Conservation (phyloP, 371 early-diverging fungal genomes). For the Lichtheimia ornata region DNA sequence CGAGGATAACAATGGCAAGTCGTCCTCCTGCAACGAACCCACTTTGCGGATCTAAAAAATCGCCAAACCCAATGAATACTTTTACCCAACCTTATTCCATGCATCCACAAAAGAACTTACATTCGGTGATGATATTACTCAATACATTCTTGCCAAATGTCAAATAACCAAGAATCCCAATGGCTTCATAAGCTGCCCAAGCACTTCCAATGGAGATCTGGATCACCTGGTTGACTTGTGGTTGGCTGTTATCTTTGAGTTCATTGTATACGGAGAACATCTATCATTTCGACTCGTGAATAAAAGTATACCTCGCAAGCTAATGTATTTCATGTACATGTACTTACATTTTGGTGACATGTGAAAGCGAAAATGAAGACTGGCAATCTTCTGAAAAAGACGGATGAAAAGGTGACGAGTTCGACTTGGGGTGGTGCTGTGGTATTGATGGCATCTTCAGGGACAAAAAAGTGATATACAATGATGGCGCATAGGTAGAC, state of each 20-base stretch:
- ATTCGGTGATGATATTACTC: constrained; percentile 90
- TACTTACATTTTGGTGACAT: constrained; percentile 91
- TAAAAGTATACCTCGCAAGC: neutral
- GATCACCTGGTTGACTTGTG: constrained; percentile 68
- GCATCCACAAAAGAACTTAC: constrained; percentile 37
- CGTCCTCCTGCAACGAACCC: constrained; percentile 83
- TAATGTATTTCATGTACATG: neutral
- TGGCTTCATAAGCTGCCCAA: constrained; percentile 79
- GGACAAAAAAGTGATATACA: constrained; percentile 70
- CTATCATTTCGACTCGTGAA: constrained; percentile 31
- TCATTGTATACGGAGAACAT: constrained; percentile 95
- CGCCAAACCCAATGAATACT: neutral
- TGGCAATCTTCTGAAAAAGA: constrained; percentile 87
- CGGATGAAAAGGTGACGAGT: constrained; percentile 53
- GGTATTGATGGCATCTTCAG: constrained; percentile 40
- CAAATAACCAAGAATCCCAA: constrained; percentile 94
- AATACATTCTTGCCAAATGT: constrained; percentile 87
- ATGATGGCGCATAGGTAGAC: constrained; percentile 88
- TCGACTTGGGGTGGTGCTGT: constrained; percentile 46
- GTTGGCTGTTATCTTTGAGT: constrained; percentile 75
- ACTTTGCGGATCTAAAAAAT: constrained; percentile 60
- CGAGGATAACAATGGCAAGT: constrained; percentile 87
- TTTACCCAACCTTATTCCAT: neutral
- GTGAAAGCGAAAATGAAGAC: constrained; percentile 98
- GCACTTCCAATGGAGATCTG: constrained; percentile 76